A percentile compares a stretch with the other conserved stretches of the same genome.
phyloP scores from a whole-genome alignment of 257 asterid genomes.

The Cinchona pubescens region DNA sequence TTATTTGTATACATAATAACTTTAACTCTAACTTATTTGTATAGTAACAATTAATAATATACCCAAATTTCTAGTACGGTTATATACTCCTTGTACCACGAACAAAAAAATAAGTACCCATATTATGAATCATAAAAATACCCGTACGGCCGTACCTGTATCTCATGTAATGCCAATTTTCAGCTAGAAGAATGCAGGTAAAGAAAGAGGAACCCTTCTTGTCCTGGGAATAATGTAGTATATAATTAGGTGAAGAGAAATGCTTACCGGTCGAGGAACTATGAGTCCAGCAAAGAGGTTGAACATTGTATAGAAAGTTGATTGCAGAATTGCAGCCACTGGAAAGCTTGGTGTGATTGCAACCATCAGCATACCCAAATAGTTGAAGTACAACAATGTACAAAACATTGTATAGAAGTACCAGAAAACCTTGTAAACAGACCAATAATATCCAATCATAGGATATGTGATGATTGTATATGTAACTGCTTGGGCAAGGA shows the following conservation, averaged over 20 bases:
- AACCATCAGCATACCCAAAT: conserved; percentile 56
- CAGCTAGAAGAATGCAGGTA: too few relatives aligned
- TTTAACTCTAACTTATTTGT: too few relatives aligned
- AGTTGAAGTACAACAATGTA: conserved; percentile 47
- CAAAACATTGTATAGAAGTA: conserved; percentile 46
- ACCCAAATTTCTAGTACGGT: too few relatives aligned
- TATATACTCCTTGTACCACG: too few relatives aligned
- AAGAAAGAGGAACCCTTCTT: too few relatives aligned
- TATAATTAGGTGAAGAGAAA: not conserved
- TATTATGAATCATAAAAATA: too few relatives aligned
- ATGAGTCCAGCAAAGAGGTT: conserved; percentile 56
- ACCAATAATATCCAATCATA: conserved; percentile 54
- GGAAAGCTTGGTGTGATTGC: conserved; percentile 54
- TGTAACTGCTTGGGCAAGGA: conserved; percentile 39
- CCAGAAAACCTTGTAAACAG: conserved; percentile 49
- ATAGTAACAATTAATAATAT: too few relatives aligned
- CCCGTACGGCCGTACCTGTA: too few relatives aligned
- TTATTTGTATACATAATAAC: too few relatives aligned
- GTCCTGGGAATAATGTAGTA: too few relatives aligned
- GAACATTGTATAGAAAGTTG: conserved; percentile 47
- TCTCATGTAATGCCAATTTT: too few relatives aligned
- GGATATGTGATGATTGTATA: conserved; percentile 52
- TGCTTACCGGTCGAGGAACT: conserved; percentile 49
- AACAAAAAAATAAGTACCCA: too few relatives aligned
- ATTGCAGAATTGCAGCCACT: conserved; percentile 49